phyloP scores from a whole-genome alignment of 331 rosid species.

The Pyrus hybrid region DNA sequence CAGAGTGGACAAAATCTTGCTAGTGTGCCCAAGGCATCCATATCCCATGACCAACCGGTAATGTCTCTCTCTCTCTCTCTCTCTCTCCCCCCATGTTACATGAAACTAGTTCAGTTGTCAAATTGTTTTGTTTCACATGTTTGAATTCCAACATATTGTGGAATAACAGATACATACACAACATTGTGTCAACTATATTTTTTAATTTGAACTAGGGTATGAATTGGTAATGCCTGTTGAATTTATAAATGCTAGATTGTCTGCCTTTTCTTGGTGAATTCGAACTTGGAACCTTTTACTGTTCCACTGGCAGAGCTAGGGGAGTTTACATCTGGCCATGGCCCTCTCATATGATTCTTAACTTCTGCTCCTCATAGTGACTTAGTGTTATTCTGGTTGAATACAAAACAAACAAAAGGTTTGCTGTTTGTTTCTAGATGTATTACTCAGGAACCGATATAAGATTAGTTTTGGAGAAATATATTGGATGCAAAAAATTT shows the following conservation, averaged over 20 bases:
- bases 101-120: not conserved
- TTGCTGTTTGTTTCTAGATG: not conserved
- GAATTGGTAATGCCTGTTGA: not conserved
- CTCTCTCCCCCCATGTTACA: not conserved
- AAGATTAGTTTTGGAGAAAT: not conserved
- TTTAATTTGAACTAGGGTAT: not conserved
- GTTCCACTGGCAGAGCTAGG: not conserved
- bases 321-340: not conserved
- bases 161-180: not conserved
- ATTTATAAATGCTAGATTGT: not conserved
- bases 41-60: conserved; percentile 80
- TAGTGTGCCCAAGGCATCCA: conserved; percentile 77
- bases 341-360: not conserved
- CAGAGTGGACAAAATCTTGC: no score
- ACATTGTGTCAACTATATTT: not conserved
- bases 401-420: not conserved
- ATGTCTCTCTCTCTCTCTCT: not conserved
- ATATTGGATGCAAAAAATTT: not conserved
- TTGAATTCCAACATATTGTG: not conserved
- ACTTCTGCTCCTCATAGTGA: not conserved
- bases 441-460: not conserved
- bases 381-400: not conserved
- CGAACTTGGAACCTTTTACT: not conserved
- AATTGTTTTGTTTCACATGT: not conserved
- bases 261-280: not conserved